Evolutionary conservation across 495 filamentous ascomycete species (phyloP).

Genomic region (Pseudoneurospora amorphoporcata): DNA sequence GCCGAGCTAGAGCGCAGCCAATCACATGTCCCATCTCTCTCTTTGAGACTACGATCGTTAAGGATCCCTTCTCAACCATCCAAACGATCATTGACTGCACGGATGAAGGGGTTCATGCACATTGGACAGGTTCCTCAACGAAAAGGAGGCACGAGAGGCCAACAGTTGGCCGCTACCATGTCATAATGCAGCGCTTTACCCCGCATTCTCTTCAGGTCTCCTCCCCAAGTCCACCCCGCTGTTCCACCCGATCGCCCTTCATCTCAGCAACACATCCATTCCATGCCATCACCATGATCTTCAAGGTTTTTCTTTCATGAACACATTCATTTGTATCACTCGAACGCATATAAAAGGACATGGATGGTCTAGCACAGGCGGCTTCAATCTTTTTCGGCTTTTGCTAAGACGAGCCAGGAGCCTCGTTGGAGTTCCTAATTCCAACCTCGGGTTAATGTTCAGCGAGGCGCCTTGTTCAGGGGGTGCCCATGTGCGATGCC

Average conservation of each 20-base stretch:
- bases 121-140: neutral
- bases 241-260: neutral
- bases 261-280: neutral
- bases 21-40: neutral
- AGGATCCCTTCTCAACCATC: neutral
- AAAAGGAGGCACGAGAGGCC: neutral
- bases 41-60: neutral
- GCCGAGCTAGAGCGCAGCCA: neutral
- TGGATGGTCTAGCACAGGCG: neutral
- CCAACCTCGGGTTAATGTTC: neutral
- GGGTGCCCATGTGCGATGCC: neutral
- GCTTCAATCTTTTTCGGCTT: neutral
- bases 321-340: neutral
- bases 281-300: neutral
- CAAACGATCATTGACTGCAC: neutral
- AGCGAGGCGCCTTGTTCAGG: neutral
- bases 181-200: neutral
- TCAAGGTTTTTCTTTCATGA: neutral
- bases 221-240: neutral
- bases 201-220: neutral
- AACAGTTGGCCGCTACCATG: neutral
- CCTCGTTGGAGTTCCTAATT: neutral
- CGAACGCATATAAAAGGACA: neutral
- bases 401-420: neutral
- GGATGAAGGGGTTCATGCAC: neutral